Evolutionary conservation across 2,329 filamentous ascomycete species (phyloP), one percentile per base, ranked within the genome.

Genomic region (Cladobotryum mycophilum): DNA sequence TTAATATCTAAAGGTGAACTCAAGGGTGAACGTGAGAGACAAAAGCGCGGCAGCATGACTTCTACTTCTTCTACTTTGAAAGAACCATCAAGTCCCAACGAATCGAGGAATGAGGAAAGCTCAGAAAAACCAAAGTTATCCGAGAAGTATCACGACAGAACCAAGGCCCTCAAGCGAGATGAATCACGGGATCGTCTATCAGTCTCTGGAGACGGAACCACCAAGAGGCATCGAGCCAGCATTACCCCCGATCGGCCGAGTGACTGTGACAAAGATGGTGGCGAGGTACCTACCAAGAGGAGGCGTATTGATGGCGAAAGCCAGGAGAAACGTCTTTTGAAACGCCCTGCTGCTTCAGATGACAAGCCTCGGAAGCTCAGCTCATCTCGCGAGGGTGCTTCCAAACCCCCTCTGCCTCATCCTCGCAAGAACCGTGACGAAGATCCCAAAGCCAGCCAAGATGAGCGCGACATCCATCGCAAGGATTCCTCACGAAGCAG

Each of bases 1-100:
- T 72, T 86, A 11, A 73, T 85, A 17, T 85, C 82, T 1, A 82
- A 82, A 35, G 78, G 76, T 47, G 82, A 85, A 51, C 65, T 84
- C 37, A 79, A 81, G 54, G 78, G 78, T 9, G 79, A 82, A 59
- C 71, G 78, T 15, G 76, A 81, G 48, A 79, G 77, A 62, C 78
- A 82, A 56, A 72, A 80, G 15, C 78, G 81, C 6, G 71, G 76
- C 41, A 84, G 80, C 60, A 68, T 82, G 67, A 75, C 70, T 0
- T 83, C 81, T 2, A 81, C 71, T 41, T 68, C 75, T 30, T 81
- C 80, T 4, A 72, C 72, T 3, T 54, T 75, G 22, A 77, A 78
- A 55, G 78, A 81, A 37, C 71, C 75, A 1, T 68, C 75, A 4
- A 81, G 80, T 48, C 78, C 74, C 1, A 69, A 69, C n/a, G 79